Evolutionary conservation across 257 asterid genomes (phyloP).

Genomic region (Ilex aquifolium): DNA sequence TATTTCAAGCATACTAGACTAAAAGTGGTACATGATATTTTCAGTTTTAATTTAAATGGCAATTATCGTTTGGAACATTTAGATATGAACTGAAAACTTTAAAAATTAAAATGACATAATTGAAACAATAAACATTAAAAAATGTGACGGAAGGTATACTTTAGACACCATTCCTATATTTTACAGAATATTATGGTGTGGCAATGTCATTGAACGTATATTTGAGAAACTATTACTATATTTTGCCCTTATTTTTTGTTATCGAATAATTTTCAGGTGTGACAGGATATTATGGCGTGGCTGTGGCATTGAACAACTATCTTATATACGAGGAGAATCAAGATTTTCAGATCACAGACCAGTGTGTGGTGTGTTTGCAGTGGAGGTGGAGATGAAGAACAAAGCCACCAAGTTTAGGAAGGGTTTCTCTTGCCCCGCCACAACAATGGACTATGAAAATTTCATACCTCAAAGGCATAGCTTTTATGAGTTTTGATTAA

Average conservation of each 20-base stretch:
- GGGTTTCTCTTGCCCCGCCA: conserved; percentile 56
- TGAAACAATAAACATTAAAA: too few relatives aligned
- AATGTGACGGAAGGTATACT: too few relatives aligned
- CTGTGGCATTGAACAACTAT: conserved; percentile 52
- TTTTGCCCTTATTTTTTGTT: not conserved
- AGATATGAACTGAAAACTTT: too few relatives aligned
- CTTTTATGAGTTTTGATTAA: conserved; percentile 40
- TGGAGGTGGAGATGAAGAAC: conserved; percentile 50
- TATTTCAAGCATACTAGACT: too few relatives aligned
- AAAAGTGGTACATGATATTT: too few relatives aligned
- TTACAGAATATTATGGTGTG: too few relatives aligned
- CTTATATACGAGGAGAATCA: conserved; percentile 74
- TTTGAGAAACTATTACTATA: not conserved
- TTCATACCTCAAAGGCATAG: conserved; percentile 50
- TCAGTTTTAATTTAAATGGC: too few relatives aligned
- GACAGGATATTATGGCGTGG: conserved; percentile 88
- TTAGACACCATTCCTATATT: too few relatives aligned
- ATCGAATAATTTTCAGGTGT: conserved; percentile 44
- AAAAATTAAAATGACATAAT: too few relatives aligned
- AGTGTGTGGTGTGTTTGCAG: conserved; percentile 60
- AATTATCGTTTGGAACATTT: too few relatives aligned
- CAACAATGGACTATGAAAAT: conserved; percentile 40
- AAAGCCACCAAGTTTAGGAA: conserved; percentile 38
- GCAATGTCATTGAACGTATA: not conserved
- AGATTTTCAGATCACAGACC: conserved; percentile 89